Evolutionary conservation across 2,329 filamentous ascomycete species (phyloP).

Genomic region (Colletotrichum sp.): DNA sequence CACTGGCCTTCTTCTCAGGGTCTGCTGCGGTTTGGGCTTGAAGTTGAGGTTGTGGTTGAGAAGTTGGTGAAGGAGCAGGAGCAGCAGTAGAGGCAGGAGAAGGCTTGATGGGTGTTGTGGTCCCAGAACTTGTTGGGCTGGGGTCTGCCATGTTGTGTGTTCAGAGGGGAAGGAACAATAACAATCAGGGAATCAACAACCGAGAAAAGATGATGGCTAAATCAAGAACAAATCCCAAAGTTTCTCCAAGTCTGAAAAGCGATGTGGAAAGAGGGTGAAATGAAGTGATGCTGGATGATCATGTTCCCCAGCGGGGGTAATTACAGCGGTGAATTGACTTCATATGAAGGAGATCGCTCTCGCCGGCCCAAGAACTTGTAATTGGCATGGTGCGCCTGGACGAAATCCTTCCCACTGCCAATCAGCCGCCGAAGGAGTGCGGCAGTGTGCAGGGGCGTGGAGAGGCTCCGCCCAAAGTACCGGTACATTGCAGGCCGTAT

Average conservation of each 20-base stretch:
- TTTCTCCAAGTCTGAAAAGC: background rate
- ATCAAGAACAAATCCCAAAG: background rate
- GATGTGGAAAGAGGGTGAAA: background rate
- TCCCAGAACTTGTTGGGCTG: conserved; percentile 3
- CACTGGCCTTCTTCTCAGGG: conserved; percentile 21
- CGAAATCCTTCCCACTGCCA: background rate
- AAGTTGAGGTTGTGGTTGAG: background rate
- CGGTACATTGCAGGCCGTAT: conserved; percentile 1
- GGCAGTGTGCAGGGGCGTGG: background rate
- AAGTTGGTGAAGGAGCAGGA: background rate
- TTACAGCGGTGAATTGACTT: background rate
- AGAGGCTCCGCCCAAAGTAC: conserved; percentile 10
- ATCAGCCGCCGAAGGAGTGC: background rate
- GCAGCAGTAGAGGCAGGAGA: background rate
- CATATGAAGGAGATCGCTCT: background rate
- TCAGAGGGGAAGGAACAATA: background rate
- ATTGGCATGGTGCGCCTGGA: background rate
- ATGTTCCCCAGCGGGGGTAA: background rate
- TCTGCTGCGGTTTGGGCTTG: background rate
- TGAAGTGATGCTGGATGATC: background rate
- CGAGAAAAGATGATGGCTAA: background rate
- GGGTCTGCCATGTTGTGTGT: background rate
- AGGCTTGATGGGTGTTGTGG: background rate
- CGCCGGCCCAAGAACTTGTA: background rate
- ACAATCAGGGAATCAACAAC: background rate